Evolutionary conservation across 306 rosid genomes (phyloP).

Genomic region (Styphnolobium japonicum): DNA sequence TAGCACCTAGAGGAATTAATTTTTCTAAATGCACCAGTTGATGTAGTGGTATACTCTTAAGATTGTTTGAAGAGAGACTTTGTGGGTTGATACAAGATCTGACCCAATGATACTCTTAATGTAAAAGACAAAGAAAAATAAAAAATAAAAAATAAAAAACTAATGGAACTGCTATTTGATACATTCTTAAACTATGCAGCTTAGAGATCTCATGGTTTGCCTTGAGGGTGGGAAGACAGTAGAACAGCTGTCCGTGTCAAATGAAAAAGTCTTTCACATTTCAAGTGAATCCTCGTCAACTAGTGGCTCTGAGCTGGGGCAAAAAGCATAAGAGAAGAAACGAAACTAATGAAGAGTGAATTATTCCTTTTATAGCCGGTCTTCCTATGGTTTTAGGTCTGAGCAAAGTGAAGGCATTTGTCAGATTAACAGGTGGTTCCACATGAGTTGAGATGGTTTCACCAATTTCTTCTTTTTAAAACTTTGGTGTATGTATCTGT

Average conservation of each 20-base stretch:
- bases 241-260: conserved; percentile 40
- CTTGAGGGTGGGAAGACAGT: conserved; percentile 52
- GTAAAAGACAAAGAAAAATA: no score
- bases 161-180: conserved; percentile 6
- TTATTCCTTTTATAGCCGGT: not conserved
- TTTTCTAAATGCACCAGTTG: no score
- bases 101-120: no score
- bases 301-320: conserved; percentile 19
- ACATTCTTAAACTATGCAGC: conserved; percentile 49
- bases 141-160: no score
- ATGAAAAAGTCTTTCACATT: conserved; percentile 28
- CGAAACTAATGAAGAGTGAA: not conserved
- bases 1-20: no score
- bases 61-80: no score
- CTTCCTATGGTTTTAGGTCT: not conserved
- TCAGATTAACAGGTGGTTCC: not conserved
- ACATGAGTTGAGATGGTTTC: not conserved
- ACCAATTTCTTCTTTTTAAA: not conserved
- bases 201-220: conserved; percentile 61
- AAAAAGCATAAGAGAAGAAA: conserved; percentile 23
- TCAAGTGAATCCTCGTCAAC: conserved; percentile 37
- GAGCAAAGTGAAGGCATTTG: not conserved
- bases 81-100: no score
- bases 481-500: not conserved
- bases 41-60: no score